phyloP scores from a whole-genome alignment of 2,329 filamentous ascomycete genomes.

The Fusarium robinianum region DNA sequence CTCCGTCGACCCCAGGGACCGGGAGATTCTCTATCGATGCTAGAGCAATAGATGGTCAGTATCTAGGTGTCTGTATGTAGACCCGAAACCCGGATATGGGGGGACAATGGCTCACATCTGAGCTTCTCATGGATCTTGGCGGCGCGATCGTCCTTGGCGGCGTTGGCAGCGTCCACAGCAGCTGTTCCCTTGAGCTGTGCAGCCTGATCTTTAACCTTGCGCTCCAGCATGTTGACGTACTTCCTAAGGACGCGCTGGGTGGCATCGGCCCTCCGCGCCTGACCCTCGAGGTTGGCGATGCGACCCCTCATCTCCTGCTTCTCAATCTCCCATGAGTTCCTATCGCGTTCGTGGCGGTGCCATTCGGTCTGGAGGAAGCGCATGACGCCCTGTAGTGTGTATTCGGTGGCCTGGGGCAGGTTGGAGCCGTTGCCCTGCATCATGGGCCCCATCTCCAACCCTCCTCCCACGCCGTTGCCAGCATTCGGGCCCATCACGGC shows the following conservation, averaged over 20 bases:
- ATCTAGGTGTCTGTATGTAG: not conserved
- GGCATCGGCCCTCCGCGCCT: conserved; percentile 82
- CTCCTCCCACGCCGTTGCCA: conserved; percentile 51
- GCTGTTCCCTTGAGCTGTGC: conserved; percentile 63
- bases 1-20: conserved; percentile 51
- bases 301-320: conserved; percentile 98
- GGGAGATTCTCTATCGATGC: conserved; percentile 50
- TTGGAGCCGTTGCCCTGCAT: conserved; percentile 53
- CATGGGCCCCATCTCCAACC: conserved; percentile 51
- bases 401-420: conserved; percentile 64
- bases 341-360: conserved; percentile 96
- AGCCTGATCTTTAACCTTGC: conserved; percentile 82
- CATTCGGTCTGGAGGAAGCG: conserved; percentile 98
- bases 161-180: conserved; percentile 45
- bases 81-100: conserved; percentile 14
- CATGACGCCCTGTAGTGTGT: conserved; percentile 82
- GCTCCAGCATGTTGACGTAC: conserved; percentile 88
- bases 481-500: conserved; percentile 50
- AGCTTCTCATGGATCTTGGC: conserved; percentile 61
- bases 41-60: conserved; percentile 33
- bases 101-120: conserved; percentile 47
- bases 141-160: conserved; percentile 57
- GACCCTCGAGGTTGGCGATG: conserved; percentile 92
- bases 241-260: conserved; percentile 87
- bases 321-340: conserved; percentile 99